Evolutionary conservation across 2,329 filamentous ascomycete species (phyloP).

Genomic region (Lojkania enalia): DNA sequence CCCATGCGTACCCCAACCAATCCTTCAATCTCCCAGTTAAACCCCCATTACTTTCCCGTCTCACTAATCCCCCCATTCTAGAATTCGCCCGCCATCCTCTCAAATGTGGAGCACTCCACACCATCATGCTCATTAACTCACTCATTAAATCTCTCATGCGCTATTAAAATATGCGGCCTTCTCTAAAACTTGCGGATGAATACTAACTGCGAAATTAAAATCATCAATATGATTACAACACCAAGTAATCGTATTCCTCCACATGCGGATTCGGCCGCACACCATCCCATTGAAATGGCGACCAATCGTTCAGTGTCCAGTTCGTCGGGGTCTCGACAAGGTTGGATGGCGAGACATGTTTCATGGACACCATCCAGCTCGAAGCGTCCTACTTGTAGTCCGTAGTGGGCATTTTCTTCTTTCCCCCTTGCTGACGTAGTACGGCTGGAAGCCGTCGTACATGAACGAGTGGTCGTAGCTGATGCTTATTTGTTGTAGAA

Average conservation of each 20-base stretch:
- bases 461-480: conserved; percentile 50
- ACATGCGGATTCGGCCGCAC: conserved; percentile 10
- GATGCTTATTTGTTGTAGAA: conserved; percentile 44
- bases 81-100: conserved; percentile 36
- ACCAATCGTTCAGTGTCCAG: conserved; percentile 51
- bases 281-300: conserved; percentile 37
- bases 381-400: conserved; percentile 26
- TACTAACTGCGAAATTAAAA: conserved; percentile 34
- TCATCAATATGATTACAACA: background rate
- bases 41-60: conserved; percentile 1
- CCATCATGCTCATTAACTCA: conserved; percentile 48
- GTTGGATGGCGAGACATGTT: conserved; percentile 22
- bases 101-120: conserved; percentile 42
- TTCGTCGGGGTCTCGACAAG: conserved; percentile 50
- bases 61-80: conserved; percentile 23
- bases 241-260: background rate
- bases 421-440: conserved; percentile 25
- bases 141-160: conserved; percentile 50
- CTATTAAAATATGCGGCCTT: conserved; percentile 47
- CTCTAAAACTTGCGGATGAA: conserved; percentile 46
- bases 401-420: conserved; percentile 26
- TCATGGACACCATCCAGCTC: conserved; percentile 40
- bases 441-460: conserved; percentile 49
- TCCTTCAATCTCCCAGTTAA: too few relatives aligned
- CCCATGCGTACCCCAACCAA: too few relatives aligned